Evolutionary conservation across 1,284 basidiomycete species (phyloP).

Genomic region (Pascua sp.): DNA sequence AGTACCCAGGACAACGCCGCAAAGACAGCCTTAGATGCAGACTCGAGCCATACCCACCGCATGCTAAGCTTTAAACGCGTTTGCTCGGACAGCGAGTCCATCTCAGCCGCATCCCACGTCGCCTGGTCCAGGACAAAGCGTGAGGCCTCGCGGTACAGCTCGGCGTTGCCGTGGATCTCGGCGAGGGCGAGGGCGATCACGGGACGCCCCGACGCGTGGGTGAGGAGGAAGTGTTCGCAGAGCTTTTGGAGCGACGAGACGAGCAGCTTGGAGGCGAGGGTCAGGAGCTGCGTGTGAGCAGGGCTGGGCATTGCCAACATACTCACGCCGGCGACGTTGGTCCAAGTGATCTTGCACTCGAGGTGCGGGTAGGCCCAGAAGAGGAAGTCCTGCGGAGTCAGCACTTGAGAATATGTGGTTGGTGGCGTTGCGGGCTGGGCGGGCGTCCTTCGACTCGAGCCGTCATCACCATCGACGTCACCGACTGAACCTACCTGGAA

Average conservation of each 20-base stretch:
- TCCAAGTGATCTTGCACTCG: conserved; percentile 87
- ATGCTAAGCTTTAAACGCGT: conserved; percentile 84
- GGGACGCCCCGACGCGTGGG: conserved; percentile 82
- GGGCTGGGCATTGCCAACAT: background rate
- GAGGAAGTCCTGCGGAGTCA: conserved; percentile 35
- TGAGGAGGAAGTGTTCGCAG: conserved; percentile 79
- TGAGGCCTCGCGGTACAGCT: conserved; percentile 81
- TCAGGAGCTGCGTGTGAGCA: conserved; percentile 27
- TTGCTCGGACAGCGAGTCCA: conserved; percentile 69
- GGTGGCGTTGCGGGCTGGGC: no score
- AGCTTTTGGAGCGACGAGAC: conserved; percentile 73
- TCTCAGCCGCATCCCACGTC: conserved; percentile 62
- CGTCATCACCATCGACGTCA: background rate
- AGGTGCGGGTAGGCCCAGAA: conserved; percentile 53
- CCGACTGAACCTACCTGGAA: conserved; percentile 30
- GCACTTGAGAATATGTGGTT: background rate
- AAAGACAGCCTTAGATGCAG: background rate
- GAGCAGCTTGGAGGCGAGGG: conserved; percentile 51
- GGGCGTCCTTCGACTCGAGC: no score
- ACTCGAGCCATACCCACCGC: conserved; percentile 56
- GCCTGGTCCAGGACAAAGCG: conserved; percentile 83
- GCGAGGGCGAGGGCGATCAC: conserved; percentile 87
- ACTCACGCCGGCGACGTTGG: conserved; percentile 71
- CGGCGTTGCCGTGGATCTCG: conserved; percentile 78
- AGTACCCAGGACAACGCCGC: no score